Conservation (phyloP, 2,329 filamentous ascomycete species). For the Fusarium pseudoanthophilum region DNA sequence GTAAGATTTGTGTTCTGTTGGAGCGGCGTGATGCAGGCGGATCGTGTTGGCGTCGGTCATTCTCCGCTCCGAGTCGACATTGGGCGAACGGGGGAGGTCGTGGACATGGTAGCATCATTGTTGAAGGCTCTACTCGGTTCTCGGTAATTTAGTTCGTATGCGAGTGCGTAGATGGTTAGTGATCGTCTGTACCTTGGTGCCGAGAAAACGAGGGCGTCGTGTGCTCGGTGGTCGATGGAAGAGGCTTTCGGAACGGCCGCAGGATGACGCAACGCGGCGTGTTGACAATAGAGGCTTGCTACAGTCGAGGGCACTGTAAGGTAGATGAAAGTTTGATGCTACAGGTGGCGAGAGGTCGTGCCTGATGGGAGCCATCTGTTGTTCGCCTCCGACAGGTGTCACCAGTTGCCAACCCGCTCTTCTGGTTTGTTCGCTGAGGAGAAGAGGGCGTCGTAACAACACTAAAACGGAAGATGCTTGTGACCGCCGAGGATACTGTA, state of each 20-base stretch:
- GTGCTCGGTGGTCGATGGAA: neutral
- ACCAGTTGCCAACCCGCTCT: neutral
- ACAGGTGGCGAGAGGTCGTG: neutral
- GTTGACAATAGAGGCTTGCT: neutral
- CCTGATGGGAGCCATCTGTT: neutral
- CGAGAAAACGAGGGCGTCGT: neutral
- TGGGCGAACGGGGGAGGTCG: neutral
- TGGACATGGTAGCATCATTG: neutral
- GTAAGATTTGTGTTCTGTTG: neutral
- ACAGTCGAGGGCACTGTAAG: no score
- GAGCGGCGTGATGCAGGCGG: neutral
- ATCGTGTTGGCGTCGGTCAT: neutral
- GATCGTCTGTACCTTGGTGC: neutral
- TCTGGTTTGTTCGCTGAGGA: neutral
- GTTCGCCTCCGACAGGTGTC: neutral
- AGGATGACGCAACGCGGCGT: neutral
- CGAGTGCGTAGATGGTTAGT: no score
- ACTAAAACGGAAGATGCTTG: fast-evolving
- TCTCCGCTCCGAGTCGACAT: neutral
- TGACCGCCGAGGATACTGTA: fast-evolving
- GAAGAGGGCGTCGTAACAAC: neutral
- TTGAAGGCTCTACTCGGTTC: neutral
- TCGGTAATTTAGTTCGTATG: no score
- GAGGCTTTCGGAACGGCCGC: neutral
- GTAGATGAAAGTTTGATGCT: neutral